Percentiles rank a stretch among this genome's conserved stretches.
phyloP scores from a whole-genome alignment of 2,329 filamentous ascomycete genomes.

The Alternaria sp. region DNA sequence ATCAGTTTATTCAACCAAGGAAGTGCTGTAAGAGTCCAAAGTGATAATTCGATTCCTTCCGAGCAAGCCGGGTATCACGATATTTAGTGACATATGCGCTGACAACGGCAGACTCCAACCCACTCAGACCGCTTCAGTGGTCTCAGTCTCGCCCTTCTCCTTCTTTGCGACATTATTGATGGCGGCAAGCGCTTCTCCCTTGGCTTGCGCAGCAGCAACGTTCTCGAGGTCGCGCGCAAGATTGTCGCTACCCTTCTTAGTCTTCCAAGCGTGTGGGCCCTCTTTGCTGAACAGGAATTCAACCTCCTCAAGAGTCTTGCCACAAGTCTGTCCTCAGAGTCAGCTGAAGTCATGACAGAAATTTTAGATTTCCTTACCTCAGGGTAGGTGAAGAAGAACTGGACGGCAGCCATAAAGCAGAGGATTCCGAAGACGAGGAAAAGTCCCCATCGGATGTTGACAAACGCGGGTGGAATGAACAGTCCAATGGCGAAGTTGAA shows the following conservation, averaged over 20 bases:
- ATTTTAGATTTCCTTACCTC: conserved; percentile 47
- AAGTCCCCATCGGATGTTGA: conserved; percentile 64
- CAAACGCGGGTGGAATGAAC: conserved; percentile 65
- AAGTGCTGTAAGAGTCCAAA: background rate
- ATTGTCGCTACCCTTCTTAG: conserved; percentile 29
- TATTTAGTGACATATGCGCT: background rate
- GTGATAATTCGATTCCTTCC: background rate
- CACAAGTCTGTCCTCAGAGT: conserved; percentile 59
- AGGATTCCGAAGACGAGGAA: conserved; percentile 80
- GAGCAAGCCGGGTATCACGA: too few relatives aligned
- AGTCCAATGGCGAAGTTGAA: conserved; percentile 63
- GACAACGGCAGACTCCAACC: too few relatives aligned
- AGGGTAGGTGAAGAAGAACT: conserved; percentile 70
- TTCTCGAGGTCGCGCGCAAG: conserved; percentile 38
- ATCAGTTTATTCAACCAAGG: background rate
- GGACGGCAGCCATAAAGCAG: conserved; percentile 70
- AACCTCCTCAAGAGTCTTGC: conserved; percentile 78
- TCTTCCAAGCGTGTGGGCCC: conserved; percentile 65
- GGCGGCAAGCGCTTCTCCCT: conserved; percentile 30
- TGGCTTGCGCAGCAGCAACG: conserved; percentile 31
- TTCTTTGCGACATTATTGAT: conserved; percentile 27
- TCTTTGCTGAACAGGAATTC: conserved; percentile 68
- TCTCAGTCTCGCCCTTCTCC: conserved; percentile 18
- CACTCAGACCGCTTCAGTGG: conserved; percentile 7
- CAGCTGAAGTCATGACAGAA: background rate